These are phyloP conservation scores for Cercospora beticola DNA, from an alignment of 2,329 filamentous ascomycete species.

Conservation along the genomic window DNA sequence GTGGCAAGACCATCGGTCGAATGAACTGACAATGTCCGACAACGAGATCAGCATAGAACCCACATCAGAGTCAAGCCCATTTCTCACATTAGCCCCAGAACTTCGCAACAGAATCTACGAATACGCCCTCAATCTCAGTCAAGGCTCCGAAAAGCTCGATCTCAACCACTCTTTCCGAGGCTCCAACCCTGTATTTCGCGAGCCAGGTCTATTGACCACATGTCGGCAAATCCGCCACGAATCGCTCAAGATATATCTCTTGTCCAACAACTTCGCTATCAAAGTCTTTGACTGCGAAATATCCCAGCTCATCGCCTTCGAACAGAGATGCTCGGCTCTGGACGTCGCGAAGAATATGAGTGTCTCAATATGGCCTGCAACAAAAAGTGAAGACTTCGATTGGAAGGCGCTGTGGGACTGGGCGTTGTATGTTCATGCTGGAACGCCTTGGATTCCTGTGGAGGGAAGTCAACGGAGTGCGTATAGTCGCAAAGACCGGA, in stretches of 20 bases:
- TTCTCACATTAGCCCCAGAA: constrained; percentile 16
- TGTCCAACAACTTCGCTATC: constrained; percentile 8
- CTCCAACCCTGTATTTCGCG: constrained; percentile 9
- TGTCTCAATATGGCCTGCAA: constrained; percentile 7
- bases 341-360: background rate
- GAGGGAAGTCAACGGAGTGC: background rate
- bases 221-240: constrained; percentile 13
- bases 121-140: constrained; percentile 9
- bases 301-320: background rate
- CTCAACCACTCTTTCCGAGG: constrained; percentile 8
- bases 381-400: background rate
- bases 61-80: background rate
- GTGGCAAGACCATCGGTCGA: background rate
- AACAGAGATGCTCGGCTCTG: background rate
- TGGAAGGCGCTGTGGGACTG: constrained; percentile 7
- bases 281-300: constrained; percentile 10
- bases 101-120: constrained; percentile 21
- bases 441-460: constrained; percentile 2
- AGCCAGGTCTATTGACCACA: constrained; percentile 9
- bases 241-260: constrained; percentile 8
- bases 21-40: background rate
- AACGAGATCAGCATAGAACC: background rate
- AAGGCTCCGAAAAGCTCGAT: constrained; percentile 5
- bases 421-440: constrained; percentile 8
- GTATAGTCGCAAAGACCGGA: constrained; percentile 2